phyloP scores from a whole-genome alignment of 768 basidiomycete species.

The Hericium coralloides region DNA sequence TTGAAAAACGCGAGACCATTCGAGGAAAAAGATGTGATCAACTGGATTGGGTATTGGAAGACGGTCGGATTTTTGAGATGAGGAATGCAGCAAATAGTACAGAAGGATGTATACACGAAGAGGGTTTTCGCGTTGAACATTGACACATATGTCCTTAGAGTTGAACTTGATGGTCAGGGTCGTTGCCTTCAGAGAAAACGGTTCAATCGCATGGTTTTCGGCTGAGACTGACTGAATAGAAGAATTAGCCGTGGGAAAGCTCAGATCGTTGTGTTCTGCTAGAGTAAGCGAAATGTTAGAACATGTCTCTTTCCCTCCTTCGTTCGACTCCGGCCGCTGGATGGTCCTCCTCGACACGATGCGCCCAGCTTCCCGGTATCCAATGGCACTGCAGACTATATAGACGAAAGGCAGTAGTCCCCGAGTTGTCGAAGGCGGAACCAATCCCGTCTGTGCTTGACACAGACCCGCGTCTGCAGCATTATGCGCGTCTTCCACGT shows the following conservation, averaged over 20 bases:
- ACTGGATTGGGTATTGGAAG: neutral
- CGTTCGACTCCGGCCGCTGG: neutral
- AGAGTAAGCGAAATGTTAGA: too few species aligned
- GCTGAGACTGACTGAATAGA: too few species aligned
- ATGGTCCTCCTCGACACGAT: neutral
- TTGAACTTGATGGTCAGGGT: too few species aligned
- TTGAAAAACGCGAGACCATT: neutral
- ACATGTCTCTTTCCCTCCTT: neutral
- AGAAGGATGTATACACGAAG: too few species aligned
- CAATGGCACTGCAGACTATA: neutral
- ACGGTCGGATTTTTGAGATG: neutral
- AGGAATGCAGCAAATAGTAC: too few species aligned
- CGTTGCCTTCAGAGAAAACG: too few species aligned
- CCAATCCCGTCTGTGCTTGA: neutral
- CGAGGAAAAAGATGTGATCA: neutral
- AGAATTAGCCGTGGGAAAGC: too few species aligned
- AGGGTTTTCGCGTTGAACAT: too few species aligned
- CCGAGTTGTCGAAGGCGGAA: neutral
- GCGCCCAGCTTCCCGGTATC: neutral
- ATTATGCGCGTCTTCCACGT: constrained; percentile 6
- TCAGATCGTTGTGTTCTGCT: too few species aligned
- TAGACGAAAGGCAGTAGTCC: neutral
- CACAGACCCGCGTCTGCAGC: neutral
- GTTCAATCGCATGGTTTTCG: too few species aligned
- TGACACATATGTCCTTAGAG: too few species aligned